These are phyloP conservation scores for Paraglomus brasilianum DNA, from an alignment of 192 early-diverging fungal genomes.

Conservation along the genomic window DNA sequence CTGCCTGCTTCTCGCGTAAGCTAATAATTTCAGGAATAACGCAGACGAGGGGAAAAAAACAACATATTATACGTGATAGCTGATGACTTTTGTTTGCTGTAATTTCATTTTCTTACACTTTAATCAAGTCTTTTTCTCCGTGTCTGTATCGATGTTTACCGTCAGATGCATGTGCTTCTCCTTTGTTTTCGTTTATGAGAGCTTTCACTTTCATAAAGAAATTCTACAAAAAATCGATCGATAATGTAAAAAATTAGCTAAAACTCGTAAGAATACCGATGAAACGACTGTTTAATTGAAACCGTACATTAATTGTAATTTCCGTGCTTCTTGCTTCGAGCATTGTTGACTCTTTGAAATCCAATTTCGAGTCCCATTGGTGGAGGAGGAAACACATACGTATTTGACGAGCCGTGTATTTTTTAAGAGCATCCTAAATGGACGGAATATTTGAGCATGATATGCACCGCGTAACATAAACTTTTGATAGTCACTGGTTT, in stretches of 20 bases:
- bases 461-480: not conserved
- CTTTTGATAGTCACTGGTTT: not conserved
- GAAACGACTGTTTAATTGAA: not conserved
- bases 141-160: constrained; percentile 71
- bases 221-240: constrained; percentile 56
- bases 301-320: constrained; percentile 65
- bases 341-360: constrained; percentile 78
- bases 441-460: not conserved
- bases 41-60: too few species aligned
- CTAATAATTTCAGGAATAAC: constrained; percentile 20
- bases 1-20: constrained; percentile 63
- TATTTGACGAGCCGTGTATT: constrained; percentile 80
- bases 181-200: constrained; percentile 63
- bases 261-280: not conserved
- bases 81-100: not conserved
- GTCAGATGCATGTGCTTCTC: constrained; percentile 53
- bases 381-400: constrained; percentile 87
- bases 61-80: not conserved
- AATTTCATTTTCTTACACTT: constrained; percentile 51
- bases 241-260: not conserved
- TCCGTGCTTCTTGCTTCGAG: constrained; percentile 77
- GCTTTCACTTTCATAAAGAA: constrained; percentile 85
- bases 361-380: constrained; percentile 83
- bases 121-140: constrained; percentile 71
- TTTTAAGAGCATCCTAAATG: constrained; percentile 68